Evolutionary conservation across 306 rosid species (phyloP), one percentile per base, ranked within the genome.

Genomic region (Quercus mongolica): DNA sequence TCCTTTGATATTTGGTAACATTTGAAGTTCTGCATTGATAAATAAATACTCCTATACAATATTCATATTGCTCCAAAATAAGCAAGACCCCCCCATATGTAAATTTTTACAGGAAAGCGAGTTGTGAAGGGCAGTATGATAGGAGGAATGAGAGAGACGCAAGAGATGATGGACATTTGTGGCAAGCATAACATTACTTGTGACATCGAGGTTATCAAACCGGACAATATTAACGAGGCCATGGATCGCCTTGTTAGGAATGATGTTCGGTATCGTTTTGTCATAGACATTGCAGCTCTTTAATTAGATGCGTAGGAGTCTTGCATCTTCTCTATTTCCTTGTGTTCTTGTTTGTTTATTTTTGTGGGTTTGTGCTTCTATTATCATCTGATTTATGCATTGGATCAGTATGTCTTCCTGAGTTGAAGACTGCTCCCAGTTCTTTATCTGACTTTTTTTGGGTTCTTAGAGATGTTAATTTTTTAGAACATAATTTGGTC

Each of bases 41-140:
- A 13, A 20, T 11, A 15, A 74, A 0, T 55, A n/a, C 12, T 18
- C 7, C 5, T 26, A 33, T 28, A 15, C 25, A 44, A 41, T 19
- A 4, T 11, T 8, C 18, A 21, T 58, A 11, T 71, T 10, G 54
- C 17, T 12, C 54, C 54, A 49, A 44, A 62, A 30, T 57, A 72
- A 49, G 2, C n/a, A 12, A 59, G 49, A 1, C 12, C 55, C 4
- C 25, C 6, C 20, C 54, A 49, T 49, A 18, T 25, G 6, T 11
- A n/a, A 57, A 9, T 51, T 28, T 74, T 41, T 23, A 20, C 83
- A 89, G 96, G 94, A 0, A 92, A 92, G 52, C 87, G 91, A 72
- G 69, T 93, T 0, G 89, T 90, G 76, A 92, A 89, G 82, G 97
- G 97, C 25, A 90, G 93, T 8, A 80, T 92, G n/a, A 92, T 92